phyloP scores from a whole-genome alignment of 768 basidiomycete species.

The Rhodotorula taiwanensis region DNA sequence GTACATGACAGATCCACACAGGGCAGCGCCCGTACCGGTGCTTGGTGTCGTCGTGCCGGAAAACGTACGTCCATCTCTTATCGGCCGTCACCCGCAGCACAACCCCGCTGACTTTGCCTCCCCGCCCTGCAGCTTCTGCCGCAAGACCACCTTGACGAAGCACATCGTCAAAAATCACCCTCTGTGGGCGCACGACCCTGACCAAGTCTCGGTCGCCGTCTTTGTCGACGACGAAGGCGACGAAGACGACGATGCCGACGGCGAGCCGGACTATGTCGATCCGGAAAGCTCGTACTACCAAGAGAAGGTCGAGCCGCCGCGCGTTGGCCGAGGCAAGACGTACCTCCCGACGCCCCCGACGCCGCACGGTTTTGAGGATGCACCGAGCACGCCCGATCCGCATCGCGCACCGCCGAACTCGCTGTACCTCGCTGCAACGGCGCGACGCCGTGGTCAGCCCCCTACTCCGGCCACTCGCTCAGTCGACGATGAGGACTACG shows the following conservation, averaged over 20 bases:
- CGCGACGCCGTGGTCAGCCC: no score
- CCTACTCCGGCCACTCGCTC: no score
- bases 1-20: constrained; percentile 40
- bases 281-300: constrained; percentile 4
- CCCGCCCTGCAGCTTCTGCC: constrained; percentile 41
- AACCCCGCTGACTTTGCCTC: background rate
- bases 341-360: background rate
- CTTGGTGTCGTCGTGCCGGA: constrained; percentile 38
- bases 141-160: constrained; percentile 47
- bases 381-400: no score
- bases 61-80: constrained; percentile 37
- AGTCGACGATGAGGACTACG: background rate
- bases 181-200: constrained; percentile 16
- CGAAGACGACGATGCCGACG: background rate
- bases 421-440: no score
- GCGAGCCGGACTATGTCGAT: background rate
- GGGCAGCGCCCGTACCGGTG: constrained; percentile 47
- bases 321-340: background rate
- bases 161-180: constrained; percentile 46
- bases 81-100: background rate
- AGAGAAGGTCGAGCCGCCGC: background rate
- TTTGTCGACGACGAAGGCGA: constrained; percentile 14
- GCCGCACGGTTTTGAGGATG: background rate
- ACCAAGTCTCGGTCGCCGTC: constrained; percentile 13
- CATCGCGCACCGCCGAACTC: constrained; percentile 2